Evolutionary conservation across 306 rosid genomes (phyloP).

Genomic region (Chamaecrista fasciculata): DNA sequence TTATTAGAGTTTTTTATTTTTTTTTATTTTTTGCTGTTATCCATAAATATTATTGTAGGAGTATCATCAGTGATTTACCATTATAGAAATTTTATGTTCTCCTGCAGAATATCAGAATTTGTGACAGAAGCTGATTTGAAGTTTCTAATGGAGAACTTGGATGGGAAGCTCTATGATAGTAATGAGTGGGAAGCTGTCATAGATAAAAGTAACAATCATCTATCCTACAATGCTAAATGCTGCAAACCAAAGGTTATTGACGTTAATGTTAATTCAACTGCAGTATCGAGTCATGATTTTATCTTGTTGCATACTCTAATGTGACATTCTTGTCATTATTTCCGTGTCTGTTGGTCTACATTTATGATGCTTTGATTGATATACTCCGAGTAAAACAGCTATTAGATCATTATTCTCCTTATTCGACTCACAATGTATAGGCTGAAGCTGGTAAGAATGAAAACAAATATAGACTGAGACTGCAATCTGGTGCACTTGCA

Average conservation of each 20-base stretch:
- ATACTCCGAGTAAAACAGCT: constrained; percentile 10
- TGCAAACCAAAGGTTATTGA: constrained; percentile 75
- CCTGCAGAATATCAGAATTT: constrained; percentile 57
- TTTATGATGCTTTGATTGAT: constrained; percentile 14
- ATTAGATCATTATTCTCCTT: neutral
- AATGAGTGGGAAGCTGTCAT: constrained; percentile 76
- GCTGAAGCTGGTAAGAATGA: neutral
- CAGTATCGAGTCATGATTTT: neutral
- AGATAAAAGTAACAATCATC: constrained; percentile 55
- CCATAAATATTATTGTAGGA: too few species aligned
- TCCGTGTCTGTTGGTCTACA: constrained; percentile 3
- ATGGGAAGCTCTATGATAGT: constrained; percentile 44
- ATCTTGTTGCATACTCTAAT: neutral
- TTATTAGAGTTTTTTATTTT: neutral
- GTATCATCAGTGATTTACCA: constrained; percentile 23
- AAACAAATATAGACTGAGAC: constrained; percentile 19
- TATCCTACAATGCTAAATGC: constrained; percentile 75
- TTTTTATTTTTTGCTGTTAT: neutral
- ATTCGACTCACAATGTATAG: constrained; percentile 1
- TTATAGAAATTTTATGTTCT: constrained; percentile 25
- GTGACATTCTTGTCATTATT: constrained; percentile 1
- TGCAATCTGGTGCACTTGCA: neutral
- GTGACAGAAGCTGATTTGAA: constrained; percentile 70
- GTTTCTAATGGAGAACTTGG: constrained; percentile 62
- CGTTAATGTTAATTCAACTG: constrained; percentile 15